Conservation (phyloP, 257 asterid species). For the Solanum pimpinellifolium region DNA sequence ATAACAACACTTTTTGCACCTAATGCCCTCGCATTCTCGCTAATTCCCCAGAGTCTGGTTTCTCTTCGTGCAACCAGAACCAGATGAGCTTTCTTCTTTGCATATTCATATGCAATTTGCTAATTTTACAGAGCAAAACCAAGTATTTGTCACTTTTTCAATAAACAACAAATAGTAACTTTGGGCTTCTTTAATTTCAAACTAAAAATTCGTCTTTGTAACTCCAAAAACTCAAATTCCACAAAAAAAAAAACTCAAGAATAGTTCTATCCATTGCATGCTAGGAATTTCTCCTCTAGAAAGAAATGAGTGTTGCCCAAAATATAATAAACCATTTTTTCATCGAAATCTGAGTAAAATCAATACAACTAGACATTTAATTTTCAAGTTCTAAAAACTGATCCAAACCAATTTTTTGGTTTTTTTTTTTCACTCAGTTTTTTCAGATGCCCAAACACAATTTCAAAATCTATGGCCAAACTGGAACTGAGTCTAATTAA, state of each 20-base stretch:
- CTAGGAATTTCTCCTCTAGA: background rate
- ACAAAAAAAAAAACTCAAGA: background rate
- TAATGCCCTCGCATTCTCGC: constrained; percentile 55
- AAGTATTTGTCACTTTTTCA: background rate
- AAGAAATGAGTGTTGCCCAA: background rate
- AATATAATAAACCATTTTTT: no score
- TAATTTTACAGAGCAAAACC: background rate
- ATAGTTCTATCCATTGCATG: background rate
- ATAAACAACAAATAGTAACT: background rate
- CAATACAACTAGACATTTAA: background rate
- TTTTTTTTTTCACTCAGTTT: no score
- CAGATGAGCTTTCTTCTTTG: constrained; percentile 69
- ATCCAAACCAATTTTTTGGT: background rate
- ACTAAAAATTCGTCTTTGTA: no score
- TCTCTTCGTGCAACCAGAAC: constrained; percentile 86
- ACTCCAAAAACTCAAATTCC: background rate
- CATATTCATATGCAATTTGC: constrained; percentile 95
- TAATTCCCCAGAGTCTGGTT: constrained; percentile 54
- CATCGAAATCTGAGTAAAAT: no score
- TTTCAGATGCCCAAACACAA: background rate
- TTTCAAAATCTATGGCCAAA: background rate
- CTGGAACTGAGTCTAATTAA: background rate
- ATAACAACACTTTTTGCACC: constrained; percentile 59
- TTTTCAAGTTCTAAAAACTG: background rate
- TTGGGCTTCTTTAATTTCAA: background rate